A percentile compares a stretch with the other conserved stretches of the same genome.
Evolutionary conservation across 2,329 filamentous ascomycete species (phyloP).

Genomic region (Thielaviopsis punctulata): DNA sequence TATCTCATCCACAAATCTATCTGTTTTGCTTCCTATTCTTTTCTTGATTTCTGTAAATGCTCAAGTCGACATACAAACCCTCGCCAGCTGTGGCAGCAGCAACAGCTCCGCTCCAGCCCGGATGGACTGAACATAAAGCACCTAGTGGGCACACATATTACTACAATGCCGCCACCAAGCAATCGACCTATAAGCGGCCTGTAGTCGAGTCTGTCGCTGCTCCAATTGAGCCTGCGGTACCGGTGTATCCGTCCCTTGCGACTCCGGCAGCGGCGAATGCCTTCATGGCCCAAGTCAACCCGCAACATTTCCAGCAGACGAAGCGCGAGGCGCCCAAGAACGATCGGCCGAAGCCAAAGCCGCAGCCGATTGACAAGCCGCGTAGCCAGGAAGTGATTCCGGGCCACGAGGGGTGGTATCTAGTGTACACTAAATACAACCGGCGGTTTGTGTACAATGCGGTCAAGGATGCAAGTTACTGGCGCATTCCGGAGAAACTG

Average conservation of each 20-base stretch:
- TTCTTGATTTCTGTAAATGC: constrained; percentile 35
- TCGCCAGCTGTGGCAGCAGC: constrained; percentile 23
- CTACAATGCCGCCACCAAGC: constrained; percentile 65
- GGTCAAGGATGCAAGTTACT: constrained; percentile 74
- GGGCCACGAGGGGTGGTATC: constrained; percentile 67
- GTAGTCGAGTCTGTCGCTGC: constrained; percentile 17
- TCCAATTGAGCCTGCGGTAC: background rate
- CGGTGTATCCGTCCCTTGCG: constrained; percentile 21
- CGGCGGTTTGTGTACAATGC: constrained; percentile 82
- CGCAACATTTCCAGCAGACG: constrained; percentile 22
- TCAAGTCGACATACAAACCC: constrained; percentile 61
- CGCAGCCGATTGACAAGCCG: constrained; percentile 63
- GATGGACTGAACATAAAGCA: constrained; percentile 88
- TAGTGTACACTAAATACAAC: constrained; percentile 84
- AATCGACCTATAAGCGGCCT: constrained; percentile 79
- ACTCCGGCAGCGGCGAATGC: constrained; percentile 41
- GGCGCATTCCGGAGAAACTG: constrained; percentile 82
- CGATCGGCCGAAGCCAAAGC: constrained; percentile 30
- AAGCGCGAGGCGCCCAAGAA: constrained; percentile 26
- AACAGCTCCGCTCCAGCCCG: constrained; percentile 47
- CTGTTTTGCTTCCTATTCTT: background rate
- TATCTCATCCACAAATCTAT: background rate
- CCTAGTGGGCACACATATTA: constrained; percentile 79
- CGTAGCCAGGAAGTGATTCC: constrained; percentile 66
- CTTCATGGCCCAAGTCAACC: constrained; percentile 37